Evolutionary conservation across 495 filamentous ascomycete species (phyloP).

Genomic region (Neurospora africana): DNA sequence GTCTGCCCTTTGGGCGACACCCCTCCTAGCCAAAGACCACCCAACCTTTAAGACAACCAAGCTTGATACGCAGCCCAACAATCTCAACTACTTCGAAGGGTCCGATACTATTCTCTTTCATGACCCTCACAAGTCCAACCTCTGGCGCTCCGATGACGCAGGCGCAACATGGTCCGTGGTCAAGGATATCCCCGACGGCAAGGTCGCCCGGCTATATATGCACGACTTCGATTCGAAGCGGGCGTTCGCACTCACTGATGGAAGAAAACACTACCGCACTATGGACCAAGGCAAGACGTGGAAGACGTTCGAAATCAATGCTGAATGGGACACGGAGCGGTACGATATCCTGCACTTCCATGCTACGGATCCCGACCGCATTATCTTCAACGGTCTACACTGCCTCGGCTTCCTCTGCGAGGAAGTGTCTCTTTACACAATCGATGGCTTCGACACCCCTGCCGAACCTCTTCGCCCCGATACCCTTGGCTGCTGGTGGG

Average conservation of each 20-base stretch:
- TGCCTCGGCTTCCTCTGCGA: constrained; percentile 49
- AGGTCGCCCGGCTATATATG: constrained; percentile 48
- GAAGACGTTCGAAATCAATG: constrained; percentile 55
- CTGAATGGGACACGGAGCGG: constrained; percentile 29
- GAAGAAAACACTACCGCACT: constrained; percentile 67
- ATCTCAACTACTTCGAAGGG: constrained; percentile 77
- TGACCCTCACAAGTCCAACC: constrained; percentile 40
- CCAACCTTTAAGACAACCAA: constrained; percentile 38
- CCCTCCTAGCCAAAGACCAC: constrained; percentile 34
- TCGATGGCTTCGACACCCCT: constrained; percentile 62
- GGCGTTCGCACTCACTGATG: constrained; percentile 63
- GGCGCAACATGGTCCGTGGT: constrained; percentile 63
- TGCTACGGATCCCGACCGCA: constrained; percentile 65
- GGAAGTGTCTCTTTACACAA: constrained; percentile 64
- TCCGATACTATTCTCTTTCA: constrained; percentile 65
- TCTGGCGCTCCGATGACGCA: constrained; percentile 67
- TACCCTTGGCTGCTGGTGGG: constrained; percentile 72
- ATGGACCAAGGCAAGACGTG: constrained; percentile 70
- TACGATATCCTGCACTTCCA: constrained; percentile 61
- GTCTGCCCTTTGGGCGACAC: constrained; percentile 28
- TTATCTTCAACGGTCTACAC: constrained; percentile 66
- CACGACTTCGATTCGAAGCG: constrained; percentile 69
- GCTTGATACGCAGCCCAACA: constrained; percentile 50
- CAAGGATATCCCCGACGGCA: constrained; percentile 50
- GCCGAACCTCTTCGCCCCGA: constrained; percentile 50